A percentile compares a stretch with the other conserved stretches of the same genome.
phyloP scores from a whole-genome alignment of 768 basidiomycete species.

The Cubamyces lactineus region DNA sequence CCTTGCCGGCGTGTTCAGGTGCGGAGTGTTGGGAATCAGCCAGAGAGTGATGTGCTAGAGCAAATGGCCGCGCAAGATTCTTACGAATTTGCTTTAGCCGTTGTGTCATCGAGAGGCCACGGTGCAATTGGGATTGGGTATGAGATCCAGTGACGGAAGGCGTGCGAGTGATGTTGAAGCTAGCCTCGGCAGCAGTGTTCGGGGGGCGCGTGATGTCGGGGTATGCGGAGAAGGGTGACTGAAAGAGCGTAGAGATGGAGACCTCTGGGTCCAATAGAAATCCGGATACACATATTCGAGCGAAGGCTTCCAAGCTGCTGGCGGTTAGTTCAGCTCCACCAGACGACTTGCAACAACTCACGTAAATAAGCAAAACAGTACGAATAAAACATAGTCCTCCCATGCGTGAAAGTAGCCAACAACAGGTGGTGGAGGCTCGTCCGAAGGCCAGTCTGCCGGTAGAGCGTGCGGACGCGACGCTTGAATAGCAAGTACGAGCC shows the following conservation, averaged over 20 bases:
- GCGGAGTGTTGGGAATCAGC: conserved; percentile 16
- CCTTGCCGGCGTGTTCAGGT: conserved; percentile 4
- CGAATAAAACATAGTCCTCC: conserved; percentile 90
- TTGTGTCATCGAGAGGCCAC: conserved; percentile 51
- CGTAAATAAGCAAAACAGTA: conserved; percentile 86
- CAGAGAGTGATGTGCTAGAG: conserved; percentile 40
- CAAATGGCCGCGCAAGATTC: conserved; percentile 59
- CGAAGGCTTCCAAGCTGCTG: conserved; percentile 78
- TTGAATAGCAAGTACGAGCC: conserved; percentile 81
- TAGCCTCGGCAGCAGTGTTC: conserved; percentile 28
- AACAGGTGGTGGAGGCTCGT: conserved; percentile 44
- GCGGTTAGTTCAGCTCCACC: conserved; percentile 12
- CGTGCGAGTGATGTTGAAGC: conserved; percentile 16
- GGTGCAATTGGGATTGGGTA: conserved; percentile 33
- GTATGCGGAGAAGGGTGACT: conserved; percentile 39
- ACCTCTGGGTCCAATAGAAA: conserved; percentile 85
- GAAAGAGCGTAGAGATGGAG: conserved; percentile 49
- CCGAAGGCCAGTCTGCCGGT: conserved; percentile 42
- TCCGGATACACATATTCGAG: conserved; percentile 88
- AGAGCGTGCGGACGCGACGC: conserved; percentile 64
- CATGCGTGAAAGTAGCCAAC: conserved; percentile 84
- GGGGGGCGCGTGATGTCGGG: conserved; percentile 31
- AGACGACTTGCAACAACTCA: conserved; percentile 41
- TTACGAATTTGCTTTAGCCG: conserved; percentile 47
- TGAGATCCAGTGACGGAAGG: conserved; percentile 24